A percentile compares a stretch with the other conserved stretches of the same genome.
These are phyloP conservation scores for Schoenoplectus triqueter DNA, from an alignment of 202 grass and related monocot genomes.

Conservation along the genomic window DNA sequence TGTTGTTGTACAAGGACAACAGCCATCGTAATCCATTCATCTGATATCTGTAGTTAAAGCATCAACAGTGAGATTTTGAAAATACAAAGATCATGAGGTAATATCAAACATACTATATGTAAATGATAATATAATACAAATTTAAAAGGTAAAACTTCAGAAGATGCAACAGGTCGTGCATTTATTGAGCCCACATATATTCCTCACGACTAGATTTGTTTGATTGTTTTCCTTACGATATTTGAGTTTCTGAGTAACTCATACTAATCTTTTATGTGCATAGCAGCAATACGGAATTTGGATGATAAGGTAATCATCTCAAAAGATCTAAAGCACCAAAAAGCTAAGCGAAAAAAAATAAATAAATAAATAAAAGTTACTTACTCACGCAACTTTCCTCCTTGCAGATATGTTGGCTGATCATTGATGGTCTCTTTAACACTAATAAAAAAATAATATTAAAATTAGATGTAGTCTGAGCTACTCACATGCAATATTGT, in stretches of 20 bases:
- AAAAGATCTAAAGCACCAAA: conserved; percentile 20
- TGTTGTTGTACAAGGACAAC: conserved; percentile 96
- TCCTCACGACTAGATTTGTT: not conserved
- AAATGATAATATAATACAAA: conserved; percentile 27
- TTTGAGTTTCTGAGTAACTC: not conserved
- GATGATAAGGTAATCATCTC: not conserved
- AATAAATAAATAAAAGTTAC: conserved; percentile 35
- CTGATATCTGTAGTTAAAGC: conserved; percentile 72
- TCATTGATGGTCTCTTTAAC: conserved; percentile 92
- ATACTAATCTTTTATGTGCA: conserved; percentile 2
- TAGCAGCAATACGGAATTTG: not conserved
- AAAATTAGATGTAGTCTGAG: conserved; percentile 24
- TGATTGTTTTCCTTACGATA: not conserved
- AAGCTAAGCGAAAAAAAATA: conserved; percentile 11
- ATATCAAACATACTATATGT: not conserved
- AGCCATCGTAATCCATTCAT: conserved; percentile 97
- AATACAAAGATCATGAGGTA: not conserved
- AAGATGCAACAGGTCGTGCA: not conserved
- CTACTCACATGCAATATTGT: not conserved
- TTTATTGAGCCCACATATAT: not conserved
- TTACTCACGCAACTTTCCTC: conserved; percentile 97
- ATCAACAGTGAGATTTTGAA: conserved; percentile 23
- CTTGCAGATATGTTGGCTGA: conserved; percentile 84
- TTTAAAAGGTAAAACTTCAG: not conserved
- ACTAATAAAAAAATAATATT: conserved; percentile 65